Percentiles rank a stretch among this genome's conserved stretches.
These are phyloP conservation scores for Neonothopanus nambi DNA, from an alignment of 1,284 basidiomycete species.

Conservation along the genomic window DNA sequence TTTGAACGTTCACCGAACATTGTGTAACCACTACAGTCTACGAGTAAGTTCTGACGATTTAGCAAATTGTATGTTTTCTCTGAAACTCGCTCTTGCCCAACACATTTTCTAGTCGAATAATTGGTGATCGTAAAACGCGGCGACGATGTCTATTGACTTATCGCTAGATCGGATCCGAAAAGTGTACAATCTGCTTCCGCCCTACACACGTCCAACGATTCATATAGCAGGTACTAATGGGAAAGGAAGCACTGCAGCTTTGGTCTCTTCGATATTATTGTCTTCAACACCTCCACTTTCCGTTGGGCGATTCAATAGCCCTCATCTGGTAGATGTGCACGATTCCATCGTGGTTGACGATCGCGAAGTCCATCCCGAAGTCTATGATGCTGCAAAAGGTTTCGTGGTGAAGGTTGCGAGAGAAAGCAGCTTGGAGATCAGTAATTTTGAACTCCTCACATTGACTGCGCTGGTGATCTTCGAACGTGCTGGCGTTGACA, in stretches of 20 bases:
- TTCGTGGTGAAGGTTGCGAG: slow-evolving; percentile 56
- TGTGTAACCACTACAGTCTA: too few relatives aligned
- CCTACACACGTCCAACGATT: slow-evolving; percentile 79
- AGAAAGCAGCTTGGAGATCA: slow-evolving; percentile 51
- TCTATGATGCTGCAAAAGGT: slow-evolving; percentile 53
- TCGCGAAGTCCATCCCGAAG: slow-evolving; percentile 46
- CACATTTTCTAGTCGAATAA: slow-evolving; percentile 29
- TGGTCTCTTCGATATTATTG: slow-evolving; percentile 77
- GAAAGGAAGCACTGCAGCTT: slow-evolving; percentile 90
- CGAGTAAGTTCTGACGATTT: too few relatives aligned
- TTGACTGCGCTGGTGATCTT: slow-evolving; percentile 76
- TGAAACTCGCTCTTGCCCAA: too few relatives aligned
- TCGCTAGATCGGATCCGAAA: slow-evolving; percentile 69
- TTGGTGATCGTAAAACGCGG: slow-evolving; percentile 55
- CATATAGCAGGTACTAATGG: slow-evolving; percentile 98
- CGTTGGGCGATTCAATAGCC: slow-evolving; percentile 90
- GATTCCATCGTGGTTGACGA: slow-evolving; percentile 81
- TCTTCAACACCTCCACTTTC: slow-evolving; percentile 47
- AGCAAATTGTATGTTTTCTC: too few relatives aligned
- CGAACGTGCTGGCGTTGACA: slow-evolving; percentile 67
- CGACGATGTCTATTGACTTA: slow-evolving; percentile 79
- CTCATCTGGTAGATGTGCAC: slow-evolving; percentile 80
- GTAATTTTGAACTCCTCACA: slow-evolving; percentile 84
- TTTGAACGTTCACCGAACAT: too few relatives aligned
- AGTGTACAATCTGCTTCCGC: slow-evolving; percentile 62